A percentile compares a stretch with the other conserved stretches of the same genome.
Evolutionary conservation across 1,284 basidiomycete species (phyloP).

Genomic region (Boletus semigastroideus): DNA sequence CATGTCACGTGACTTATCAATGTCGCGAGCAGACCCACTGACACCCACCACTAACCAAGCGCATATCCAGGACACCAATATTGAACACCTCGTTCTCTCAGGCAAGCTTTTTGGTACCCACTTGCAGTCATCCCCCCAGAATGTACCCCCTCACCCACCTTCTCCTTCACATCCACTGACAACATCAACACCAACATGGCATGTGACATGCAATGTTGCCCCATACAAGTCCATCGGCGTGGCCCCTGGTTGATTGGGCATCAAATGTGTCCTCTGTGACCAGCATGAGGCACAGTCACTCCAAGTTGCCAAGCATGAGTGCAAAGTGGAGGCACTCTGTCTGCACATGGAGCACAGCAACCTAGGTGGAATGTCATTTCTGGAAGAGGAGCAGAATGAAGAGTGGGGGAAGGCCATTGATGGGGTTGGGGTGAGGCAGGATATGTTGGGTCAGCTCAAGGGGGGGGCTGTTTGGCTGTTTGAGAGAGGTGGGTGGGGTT

Average conservation of each 20-base stretch:
- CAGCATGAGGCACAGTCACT: conserved; percentile 61
- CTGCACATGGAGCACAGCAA: conserved; percentile 58
- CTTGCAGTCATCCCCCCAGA: conserved; percentile 41
- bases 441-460: conserved; percentile 47
- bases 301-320: conserved; percentile 46
- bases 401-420: conserved; percentile 24
- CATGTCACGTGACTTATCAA: no score
- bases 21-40: no score
- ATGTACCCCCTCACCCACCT: conserved; percentile 54
- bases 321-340: conserved; percentile 51
- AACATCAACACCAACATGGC: conserved; percentile 6
- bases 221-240: conserved; percentile 63
- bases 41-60: neutral
- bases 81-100: conserved; percentile 77
- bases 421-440: conserved; percentile 14
- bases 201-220: conserved; percentile 33
- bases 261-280: conserved; percentile 82
- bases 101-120: conserved; percentile 67
- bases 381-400: conserved; percentile 66
- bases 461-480: conserved; percentile 72
- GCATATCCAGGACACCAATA: conserved; percentile 43
- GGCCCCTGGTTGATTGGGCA: conserved; percentile 79
- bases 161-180: conserved; percentile 24
- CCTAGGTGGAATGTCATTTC: conserved; percentile 64
- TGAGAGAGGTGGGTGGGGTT: conserved; percentile 83